These are phyloP conservation scores for Xylaria palmicola DNA, from an alignment of 495 filamentous ascomycete genomes.

Conservation along the genomic window DNA sequence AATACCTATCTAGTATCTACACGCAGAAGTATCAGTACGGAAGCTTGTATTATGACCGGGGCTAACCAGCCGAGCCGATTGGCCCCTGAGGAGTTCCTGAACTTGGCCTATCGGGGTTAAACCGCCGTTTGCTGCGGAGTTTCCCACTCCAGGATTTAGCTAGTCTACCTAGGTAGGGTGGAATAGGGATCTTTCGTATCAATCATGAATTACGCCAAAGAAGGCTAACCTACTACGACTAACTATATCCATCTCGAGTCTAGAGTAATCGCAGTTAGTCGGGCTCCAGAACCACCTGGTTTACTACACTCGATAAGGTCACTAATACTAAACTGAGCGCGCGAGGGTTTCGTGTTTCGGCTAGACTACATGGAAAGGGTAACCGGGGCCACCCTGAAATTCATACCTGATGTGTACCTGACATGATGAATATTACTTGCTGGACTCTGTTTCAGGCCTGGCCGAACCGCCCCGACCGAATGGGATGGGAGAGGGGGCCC, in stretches of 20 bases:
- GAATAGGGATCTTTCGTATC: not conserved
- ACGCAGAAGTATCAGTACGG: not conserved
- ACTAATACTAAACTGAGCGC: not conserved
- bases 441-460: constrained; percentile 13
- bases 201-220: not conserved
- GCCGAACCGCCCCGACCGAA: constrained; percentile 2
- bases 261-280: too few relatives aligned
- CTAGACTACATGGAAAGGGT: not conserved
- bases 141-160: constrained; percentile 4
- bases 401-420: not conserved
- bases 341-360: constrained; percentile 4
- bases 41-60: constrained; percentile 8
- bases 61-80: not conserved
- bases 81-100: constrained; percentile 1
- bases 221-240: constrained; percentile 1
- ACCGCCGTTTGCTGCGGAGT: constrained; percentile 5
- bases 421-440: constrained; percentile 11
- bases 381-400: not conserved
- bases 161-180: too few relatives aligned
- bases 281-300: too few relatives aligned
- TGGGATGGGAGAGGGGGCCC: too few relatives aligned
- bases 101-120: constrained; percentile 12
- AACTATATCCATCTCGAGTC: too few relatives aligned
- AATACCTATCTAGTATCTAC: too few relatives aligned
- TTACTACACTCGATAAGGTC: too few relatives aligned